phyloP scores from a whole-genome alignment of 2,329 filamentous ascomycete genomes.

The Trichoderma atroviride region DNA sequence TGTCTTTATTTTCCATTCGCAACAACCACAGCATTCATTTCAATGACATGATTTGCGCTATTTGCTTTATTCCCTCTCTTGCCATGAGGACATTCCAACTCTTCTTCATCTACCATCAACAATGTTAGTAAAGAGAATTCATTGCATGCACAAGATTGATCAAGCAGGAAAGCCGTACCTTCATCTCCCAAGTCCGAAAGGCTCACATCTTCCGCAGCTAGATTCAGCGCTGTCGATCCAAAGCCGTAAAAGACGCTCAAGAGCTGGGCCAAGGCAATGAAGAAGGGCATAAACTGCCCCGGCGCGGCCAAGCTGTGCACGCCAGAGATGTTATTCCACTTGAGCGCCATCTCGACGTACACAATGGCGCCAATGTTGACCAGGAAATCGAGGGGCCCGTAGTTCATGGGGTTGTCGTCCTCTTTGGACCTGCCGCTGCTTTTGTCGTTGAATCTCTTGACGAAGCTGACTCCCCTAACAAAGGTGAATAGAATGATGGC shows the following conservation, averaged over 20 bases:
- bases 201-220: background rate
- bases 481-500: conserved; percentile 20
- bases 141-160: background rate
- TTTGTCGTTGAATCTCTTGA: background rate
- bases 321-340: conserved; percentile 32
- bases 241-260: conserved; percentile 31
- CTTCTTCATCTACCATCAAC: background rate
- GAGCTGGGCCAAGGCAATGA: conserved; percentile 33
- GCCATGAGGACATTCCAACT: conserved; percentile 7
- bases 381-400: conserved; percentile 27
- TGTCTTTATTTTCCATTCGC: background rate
- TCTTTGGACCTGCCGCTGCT: background rate
- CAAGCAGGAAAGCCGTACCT: background rate
- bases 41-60: background rate
- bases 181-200: background rate
- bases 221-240: conserved; percentile 3
- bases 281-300: conserved; percentile 36
- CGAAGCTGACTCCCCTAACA: background rate
- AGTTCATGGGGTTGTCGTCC: conserved; percentile 12
- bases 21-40: background rate
- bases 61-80: background rate
- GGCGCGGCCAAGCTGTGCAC: conserved; percentile 31
- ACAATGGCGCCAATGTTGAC: conserved; percentile 34
- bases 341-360: conserved; percentile 34
- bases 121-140: background rate